A percentile compares a stretch with the other conserved stretches of the same genome.
phyloP scores from a whole-genome alignment of 345 rosid species.

The Bruguiera sexangula region DNA sequence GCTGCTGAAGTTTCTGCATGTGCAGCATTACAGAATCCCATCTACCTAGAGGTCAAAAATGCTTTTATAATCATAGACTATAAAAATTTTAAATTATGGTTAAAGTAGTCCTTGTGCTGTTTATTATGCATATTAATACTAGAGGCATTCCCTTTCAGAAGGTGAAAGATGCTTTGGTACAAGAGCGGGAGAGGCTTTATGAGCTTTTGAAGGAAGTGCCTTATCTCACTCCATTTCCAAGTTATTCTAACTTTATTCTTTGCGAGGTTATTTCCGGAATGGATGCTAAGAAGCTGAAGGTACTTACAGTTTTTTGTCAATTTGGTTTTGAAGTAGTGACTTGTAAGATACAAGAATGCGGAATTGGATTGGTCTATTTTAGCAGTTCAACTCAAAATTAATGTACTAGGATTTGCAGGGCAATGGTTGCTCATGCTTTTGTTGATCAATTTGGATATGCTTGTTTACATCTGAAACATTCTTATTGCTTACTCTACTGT shows the following conservation, averaged over 20 bases:
- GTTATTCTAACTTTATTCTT: slow-evolving; percentile 81
- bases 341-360: too few species aligned
- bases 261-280: slow-evolving; percentile 74
- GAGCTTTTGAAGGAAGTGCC: slow-evolving; percentile 62
- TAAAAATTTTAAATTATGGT: not conserved
- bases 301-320: slow-evolving; percentile 11
- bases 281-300: slow-evolving; percentile 89
- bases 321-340: not conserved
- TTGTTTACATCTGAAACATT: not conserved
- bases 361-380: too few species aligned
- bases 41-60: slow-evolving; percentile 60
- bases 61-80: not conserved
- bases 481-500: not conserved
- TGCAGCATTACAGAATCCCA: slow-evolving; percentile 70
- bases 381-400: too few species aligned
- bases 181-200: slow-evolving; percentile 74
- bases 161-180: slow-evolving; percentile 71
- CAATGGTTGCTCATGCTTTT: not conserved
- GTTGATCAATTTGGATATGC: not conserved
- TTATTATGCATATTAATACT: slow-evolving; percentile 11
- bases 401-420: too few species aligned
- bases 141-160: slow-evolving; percentile 33
- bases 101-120: not conserved
- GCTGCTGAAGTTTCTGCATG: slow-evolving; percentile 93
- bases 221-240: slow-evolving; percentile 78